phyloP scores from a whole-genome alignment of 768 basidiomycete genomes.

The Pulveroboletus sp. region DNA sequence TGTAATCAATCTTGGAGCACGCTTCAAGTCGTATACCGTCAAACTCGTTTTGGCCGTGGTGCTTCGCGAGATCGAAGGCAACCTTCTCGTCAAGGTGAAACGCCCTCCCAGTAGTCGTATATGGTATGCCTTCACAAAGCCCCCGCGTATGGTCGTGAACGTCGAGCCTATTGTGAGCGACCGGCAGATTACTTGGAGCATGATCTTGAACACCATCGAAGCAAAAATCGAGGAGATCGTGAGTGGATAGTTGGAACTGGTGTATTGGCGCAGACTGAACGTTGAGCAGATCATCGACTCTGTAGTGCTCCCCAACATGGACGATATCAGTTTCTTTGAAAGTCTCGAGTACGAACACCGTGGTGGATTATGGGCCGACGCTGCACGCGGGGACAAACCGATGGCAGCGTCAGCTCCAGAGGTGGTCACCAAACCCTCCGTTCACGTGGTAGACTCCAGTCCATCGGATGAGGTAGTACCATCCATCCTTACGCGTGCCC shows the following conservation, averaged over 20 bases:
- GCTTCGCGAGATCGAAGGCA: constrained; percentile 86
- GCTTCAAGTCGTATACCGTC: constrained; percentile 86
- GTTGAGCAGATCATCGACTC: constrained; percentile 81
- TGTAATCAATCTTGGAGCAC: constrained; percentile 74
- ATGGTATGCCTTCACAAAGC: constrained; percentile 89
- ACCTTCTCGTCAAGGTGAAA: constrained; percentile 84
- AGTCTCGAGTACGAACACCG: constrained; percentile 58
- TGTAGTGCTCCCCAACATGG: constrained; percentile 95
- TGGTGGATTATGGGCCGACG: constrained; percentile 88
- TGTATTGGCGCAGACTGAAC: constrained; percentile 60
- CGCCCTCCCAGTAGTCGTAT: constrained; percentile 92
- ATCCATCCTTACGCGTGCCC: constrained; percentile 17
- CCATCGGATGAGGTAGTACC: constrained; percentile 34
- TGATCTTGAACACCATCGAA: constrained; percentile 89
- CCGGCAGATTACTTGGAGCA: constrained; percentile 88
- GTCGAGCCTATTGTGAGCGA: constrained; percentile 95
- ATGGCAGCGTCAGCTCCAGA: constrained; percentile 11
- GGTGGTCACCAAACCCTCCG: neutral
- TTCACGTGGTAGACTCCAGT: constrained; percentile 22
- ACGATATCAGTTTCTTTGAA: constrained; percentile 95
- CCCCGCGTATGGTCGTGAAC: constrained; percentile 81
- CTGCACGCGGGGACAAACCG: constrained; percentile 43
- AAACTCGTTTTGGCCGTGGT: constrained; percentile 87
- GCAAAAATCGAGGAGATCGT: constrained; percentile 84
- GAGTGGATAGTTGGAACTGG: constrained; percentile 27